Percentiles rank a stretch among this genome's conserved stretches.
phyloP scores from a whole-genome alignment of 805 yeast species.

The Candida schatavii region DNA sequence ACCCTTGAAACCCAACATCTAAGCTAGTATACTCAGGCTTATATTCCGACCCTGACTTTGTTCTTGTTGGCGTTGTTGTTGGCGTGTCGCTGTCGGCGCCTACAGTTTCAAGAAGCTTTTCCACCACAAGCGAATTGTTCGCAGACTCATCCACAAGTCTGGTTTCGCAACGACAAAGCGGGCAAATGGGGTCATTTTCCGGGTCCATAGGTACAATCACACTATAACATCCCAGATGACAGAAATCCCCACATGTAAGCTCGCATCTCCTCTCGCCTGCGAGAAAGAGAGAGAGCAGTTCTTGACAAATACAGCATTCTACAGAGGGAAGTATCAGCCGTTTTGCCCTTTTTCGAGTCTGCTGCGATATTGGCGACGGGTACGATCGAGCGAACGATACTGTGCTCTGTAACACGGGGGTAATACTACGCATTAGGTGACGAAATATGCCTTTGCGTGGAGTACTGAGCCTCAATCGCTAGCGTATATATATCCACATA shows the following conservation, averaged over 20 bases:
- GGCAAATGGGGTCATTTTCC: neutral
- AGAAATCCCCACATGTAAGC: constrained; percentile 4
- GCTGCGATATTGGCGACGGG: neutral
- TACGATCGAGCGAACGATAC: neutral
- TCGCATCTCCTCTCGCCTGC: neutral
- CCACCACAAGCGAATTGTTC: neutral
- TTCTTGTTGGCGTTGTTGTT: too few relatives aligned
- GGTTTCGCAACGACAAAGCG: neutral
- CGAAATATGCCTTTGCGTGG: too few relatives aligned
- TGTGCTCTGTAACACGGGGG: neutral
- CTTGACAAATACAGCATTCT: neutral
- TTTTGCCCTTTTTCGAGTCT: neutral
- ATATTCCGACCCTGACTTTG: neutral
- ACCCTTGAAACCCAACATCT: constrained; percentile 3
- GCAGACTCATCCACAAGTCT: neutral
- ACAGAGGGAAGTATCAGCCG: neutral
- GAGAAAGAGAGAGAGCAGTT: constrained; percentile 2
- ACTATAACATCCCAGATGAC: constrained; percentile 2
- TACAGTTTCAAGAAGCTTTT: neutral
- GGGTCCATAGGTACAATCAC: neutral
- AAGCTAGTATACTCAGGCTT: constrained; percentile 1
- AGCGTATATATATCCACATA: too few relatives aligned
- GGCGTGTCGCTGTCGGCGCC: too few relatives aligned
- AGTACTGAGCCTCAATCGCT: too few relatives aligned
- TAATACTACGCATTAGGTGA: too few relatives aligned